phyloP scores from a whole-genome alignment of 2,329 filamentous ascomycete genomes.

The Ceratocystis ficicola region DNA sequence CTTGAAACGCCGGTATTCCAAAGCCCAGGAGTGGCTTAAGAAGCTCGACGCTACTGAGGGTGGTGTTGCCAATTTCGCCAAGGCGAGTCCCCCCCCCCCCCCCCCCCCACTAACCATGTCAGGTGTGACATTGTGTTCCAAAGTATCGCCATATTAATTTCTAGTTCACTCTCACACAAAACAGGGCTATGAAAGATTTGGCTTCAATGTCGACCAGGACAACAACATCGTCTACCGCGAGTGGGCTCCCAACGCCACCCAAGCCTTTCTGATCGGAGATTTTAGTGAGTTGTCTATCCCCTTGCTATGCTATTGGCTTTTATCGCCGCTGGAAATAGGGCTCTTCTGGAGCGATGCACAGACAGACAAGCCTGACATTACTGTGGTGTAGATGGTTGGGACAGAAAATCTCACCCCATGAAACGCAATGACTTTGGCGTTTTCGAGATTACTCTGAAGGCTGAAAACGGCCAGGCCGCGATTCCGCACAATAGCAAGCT shows the following conservation, averaged over 20 bases:
- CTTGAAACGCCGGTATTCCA: constrained; percentile 62
- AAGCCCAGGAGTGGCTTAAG: constrained; percentile 77
- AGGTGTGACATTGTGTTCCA: not conserved
- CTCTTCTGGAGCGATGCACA: constrained; percentile 4
- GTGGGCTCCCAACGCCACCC: constrained; percentile 84
- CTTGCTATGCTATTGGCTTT: not conserved
- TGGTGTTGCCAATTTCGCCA: constrained; percentile 82
- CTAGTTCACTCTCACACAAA: not conserved
- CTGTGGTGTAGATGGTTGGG: constrained; percentile 59
- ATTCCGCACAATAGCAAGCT: constrained; percentile 92
- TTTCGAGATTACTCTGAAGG: constrained; percentile 69
- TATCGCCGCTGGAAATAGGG: not conserved
- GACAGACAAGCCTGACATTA: constrained; percentile 4
- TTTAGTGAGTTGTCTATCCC: constrained; percentile 54
- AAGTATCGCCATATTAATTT: constrained; percentile 2
- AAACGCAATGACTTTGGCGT: constrained; percentile 73
- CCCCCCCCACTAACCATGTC: too few relatives aligned
- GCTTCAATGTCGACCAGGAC: constrained; percentile 67
- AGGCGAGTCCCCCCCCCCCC: constrained; percentile 35
- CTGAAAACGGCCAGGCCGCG: constrained; percentile 58
- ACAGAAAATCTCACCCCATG: constrained; percentile 74
- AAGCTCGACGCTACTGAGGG: constrained; percentile 74
- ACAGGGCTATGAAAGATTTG: constrained; percentile 75
- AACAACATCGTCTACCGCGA: constrained; percentile 85
- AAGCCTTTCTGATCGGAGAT: constrained; percentile 81